Base-by-base conservation (phyloP, 2,329 filamentous ascomycete species). In the Pyrenochaeta sp. region DNA sequence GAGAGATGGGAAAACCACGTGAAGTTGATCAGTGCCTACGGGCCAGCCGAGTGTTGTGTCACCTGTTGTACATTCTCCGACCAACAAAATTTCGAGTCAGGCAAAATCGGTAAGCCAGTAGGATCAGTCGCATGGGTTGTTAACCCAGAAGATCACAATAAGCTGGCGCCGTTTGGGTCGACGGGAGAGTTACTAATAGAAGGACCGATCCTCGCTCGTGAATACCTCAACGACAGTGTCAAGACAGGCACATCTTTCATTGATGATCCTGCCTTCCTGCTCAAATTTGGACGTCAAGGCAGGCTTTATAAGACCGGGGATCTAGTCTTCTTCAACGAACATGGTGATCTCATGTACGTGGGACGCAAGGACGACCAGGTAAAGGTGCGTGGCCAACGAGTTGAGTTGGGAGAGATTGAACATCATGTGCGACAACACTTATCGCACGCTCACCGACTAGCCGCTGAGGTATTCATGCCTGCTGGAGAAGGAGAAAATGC, bases 281-380 rank as follows among this genome's bases (percentile, higher is more conserved):
- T 31, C 30, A 20, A 31, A n/a, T n/a, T n/a, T n/a, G n/a, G n/a
- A n/a, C n/a, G n/a, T n/a, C n/a, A n/a, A n/a, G n/a, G n/a, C n/a
- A n/a, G 58, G 33, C 32, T 60, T 14, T 68, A 68, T 43, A 51
- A 54, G n/a, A 67, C 64, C 0, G 65, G 65, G 6, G 65, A 67
- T 23, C 39, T 63, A 2, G 61, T 45, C n/a, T 12, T 37, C 7
- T 54, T 58, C 17, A 44, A 49, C 30, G 12, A 17, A 7, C 54
- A 64, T 21, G 60, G 61, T 1, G 43, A 29, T 6, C 35, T 59
- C 5, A 21, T 37, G 7, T 61, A 45, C 46, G 21, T 53, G 31
- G 57, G 57, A 4, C 51, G 61, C 1, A 63, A 54, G 32, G 61
- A 64, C 21, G 42, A 37, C 14, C 60, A 63, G 20, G 50, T 63